phyloP scores from a whole-genome alignment of 2,329 filamentous ascomycete genomes.

The Westerdykella ornata region DNA sequence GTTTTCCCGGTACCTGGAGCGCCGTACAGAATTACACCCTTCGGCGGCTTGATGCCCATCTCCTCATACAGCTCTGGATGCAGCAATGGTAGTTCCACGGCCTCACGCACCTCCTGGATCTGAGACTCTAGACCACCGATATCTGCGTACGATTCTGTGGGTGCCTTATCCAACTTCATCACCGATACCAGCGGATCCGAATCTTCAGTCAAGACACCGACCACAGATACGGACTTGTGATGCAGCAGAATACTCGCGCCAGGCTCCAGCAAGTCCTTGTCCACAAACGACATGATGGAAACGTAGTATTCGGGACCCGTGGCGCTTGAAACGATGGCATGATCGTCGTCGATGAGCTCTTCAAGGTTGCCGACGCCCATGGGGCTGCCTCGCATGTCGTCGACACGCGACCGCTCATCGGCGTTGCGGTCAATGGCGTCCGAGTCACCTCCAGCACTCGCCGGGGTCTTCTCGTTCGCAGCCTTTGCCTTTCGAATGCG shows the following conservation, averaged over 20 bases:
- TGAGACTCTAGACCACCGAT: conserved; percentile 93
- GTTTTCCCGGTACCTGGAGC: conserved; percentile 97
- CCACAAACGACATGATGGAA: conserved; percentile 99
- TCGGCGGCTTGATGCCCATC: conserved; percentile 99
- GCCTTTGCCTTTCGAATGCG: conserved; percentile 87
- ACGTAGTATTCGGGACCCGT: conserved; percentile 99
- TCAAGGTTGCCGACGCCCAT: conserved; percentile 98
- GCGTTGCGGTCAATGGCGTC: conserved; percentile 83
- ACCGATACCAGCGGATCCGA: conserved; percentile 92
- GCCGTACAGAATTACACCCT: conserved; percentile 98
- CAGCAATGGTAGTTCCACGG: conserved; percentile 87
- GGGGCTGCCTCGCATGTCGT: conserved; percentile 96
- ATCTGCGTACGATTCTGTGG: conserved; percentile 95
- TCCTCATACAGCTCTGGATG: conserved; percentile 98
- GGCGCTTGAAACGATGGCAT: conserved; percentile 95
- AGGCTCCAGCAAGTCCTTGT: conserved; percentile 95
- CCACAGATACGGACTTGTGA: conserved; percentile 96
- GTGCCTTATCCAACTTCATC: conserved; percentile 99
- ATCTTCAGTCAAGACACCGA: conserved; percentile 94
- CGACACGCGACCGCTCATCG: conserved; percentile 88
- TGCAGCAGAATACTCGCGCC: conserved; percentile 92
- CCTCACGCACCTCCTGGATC: conserved; percentile 96
- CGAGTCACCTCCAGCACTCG: conserved; percentile 54
- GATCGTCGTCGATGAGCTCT: conserved; percentile 98
- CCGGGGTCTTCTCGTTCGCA: conserved; percentile 53